Conservation (phyloP, 2,329 filamentous ascomycete genomes). For the Penicillium griseofulvum region DNA sequence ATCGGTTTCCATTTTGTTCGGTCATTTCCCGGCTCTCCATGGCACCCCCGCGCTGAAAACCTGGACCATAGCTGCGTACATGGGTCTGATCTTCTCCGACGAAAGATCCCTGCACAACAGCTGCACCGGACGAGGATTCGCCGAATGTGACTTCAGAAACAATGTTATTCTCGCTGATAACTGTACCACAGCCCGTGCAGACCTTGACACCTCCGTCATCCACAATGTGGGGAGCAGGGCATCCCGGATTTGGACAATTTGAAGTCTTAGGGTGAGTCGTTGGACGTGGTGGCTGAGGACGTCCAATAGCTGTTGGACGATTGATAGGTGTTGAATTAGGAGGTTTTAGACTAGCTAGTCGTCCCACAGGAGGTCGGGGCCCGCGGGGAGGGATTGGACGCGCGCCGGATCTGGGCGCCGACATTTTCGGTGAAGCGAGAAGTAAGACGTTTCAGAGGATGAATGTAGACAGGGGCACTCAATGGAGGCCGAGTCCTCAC, state of each 20-base stretch:
- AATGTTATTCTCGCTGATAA: conserved; percentile 83
- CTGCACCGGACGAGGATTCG: conserved; percentile 79
- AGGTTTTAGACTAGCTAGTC: conserved; percentile 42
- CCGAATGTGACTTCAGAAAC: conserved; percentile 90
- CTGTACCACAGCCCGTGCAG: conserved; percentile 80
- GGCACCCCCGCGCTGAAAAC: conserved; percentile 48
- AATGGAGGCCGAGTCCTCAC: conserved; percentile 2
- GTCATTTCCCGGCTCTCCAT: conserved; percentile 51
- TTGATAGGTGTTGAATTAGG: conserved; percentile 38
- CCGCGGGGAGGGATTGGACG: conserved; percentile 30
- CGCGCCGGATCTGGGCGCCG: conserved; percentile 32
- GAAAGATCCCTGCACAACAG: conserved; percentile 85
- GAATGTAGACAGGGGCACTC: background rate
- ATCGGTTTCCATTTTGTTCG: conserved; percentile 45
- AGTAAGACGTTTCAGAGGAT: background rate
- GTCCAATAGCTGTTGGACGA: conserved; percentile 35
- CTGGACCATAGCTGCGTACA: conserved; percentile 58
- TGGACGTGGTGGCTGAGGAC: conserved; percentile 30
- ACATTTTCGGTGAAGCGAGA: conserved; percentile 25
- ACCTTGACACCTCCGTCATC: conserved; percentile 52
- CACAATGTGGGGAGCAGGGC: conserved; percentile 46
- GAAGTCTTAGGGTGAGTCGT: conserved; percentile 40
- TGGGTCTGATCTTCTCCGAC: conserved; percentile 82
- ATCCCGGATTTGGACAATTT: conserved; percentile 47
- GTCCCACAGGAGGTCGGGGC: conserved; percentile 33